Conservation (phyloP, 148 eudicot genomes). For the Limonium bicolor region DNA sequence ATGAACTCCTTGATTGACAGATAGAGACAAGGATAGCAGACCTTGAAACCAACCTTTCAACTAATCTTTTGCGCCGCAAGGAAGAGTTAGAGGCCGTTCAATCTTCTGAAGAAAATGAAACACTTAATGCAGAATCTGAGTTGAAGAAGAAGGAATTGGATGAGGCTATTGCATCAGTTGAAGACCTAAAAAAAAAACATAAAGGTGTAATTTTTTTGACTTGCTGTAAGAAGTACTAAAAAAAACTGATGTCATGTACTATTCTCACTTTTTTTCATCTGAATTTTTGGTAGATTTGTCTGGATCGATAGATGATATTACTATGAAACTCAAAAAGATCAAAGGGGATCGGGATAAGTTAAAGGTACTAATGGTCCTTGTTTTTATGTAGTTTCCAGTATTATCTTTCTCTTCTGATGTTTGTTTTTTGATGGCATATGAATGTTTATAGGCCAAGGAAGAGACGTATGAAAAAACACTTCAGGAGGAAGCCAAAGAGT, state of each 20-base stretch:
- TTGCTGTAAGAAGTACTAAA: background rate
- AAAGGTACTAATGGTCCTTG: slow-evolving; percentile 40
- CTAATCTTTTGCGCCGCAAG: slow-evolving; percentile 73
- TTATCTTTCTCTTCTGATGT: slow-evolving; percentile 2
- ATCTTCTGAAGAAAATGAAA: slow-evolving; percentile 47
- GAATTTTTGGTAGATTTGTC: slow-evolving; percentile 35
- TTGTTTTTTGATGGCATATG: slow-evolving; percentile 4
- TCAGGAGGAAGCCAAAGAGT: slow-evolving; percentile 80
- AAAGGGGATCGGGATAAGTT: slow-evolving; percentile 56
- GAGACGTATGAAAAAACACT: slow-evolving; percentile 54
- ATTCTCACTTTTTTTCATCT: slow-evolving; percentile 7
- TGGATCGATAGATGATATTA: slow-evolving; percentile 35
- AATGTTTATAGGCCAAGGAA: slow-evolving; percentile 40
- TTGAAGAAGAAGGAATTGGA: slow-evolving; percentile 54
- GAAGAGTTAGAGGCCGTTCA: slow-evolving; percentile 74
- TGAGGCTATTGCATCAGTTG: slow-evolving; percentile 53
- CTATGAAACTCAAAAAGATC: slow-evolving; percentile 42
- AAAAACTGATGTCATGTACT: slow-evolving; percentile 4
- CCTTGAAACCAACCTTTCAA: slow-evolving; percentile 88
- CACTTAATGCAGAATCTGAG: slow-evolving; percentile 44
- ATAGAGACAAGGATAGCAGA: slow-evolving; percentile 81
- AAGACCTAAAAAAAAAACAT: slow-evolving; percentile 50
- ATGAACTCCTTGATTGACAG: slow-evolving; percentile 29
- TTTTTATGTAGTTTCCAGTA: no score
- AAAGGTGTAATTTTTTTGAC: slow-evolving; percentile 27